Evolutionary conservation across 305 asterid genomes (phyloP).

Genomic region (Petunia hybrid): DNA sequence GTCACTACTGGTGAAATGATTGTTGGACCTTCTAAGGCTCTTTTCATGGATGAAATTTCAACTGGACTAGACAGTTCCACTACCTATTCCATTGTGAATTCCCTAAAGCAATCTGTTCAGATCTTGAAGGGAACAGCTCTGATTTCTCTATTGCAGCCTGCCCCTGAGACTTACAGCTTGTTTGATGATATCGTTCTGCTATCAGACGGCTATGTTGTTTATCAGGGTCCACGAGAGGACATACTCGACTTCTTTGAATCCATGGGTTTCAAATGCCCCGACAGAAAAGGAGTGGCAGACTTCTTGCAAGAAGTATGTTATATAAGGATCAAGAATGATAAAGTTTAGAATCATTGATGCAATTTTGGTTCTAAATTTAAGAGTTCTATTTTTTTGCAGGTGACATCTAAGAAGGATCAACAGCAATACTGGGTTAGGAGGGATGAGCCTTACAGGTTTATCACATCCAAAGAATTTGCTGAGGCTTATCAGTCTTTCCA

Average conservation of each 20-base stretch:
- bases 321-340: neutral
- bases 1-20: constrained; percentile 68
- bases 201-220: constrained; percentile 55
- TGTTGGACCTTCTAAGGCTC: constrained; percentile 58
- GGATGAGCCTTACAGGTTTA: constrained; percentile 27
- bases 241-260: constrained; percentile 51
- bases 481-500: constrained; percentile 37
- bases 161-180: constrained; percentile 57
- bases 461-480: constrained; percentile 30
- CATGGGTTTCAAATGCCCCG: constrained; percentile 58
- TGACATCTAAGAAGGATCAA: constrained; percentile 37
- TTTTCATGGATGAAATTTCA: constrained; percentile 62
- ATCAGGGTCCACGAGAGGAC: constrained; percentile 54
- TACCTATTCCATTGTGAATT: constrained; percentile 52
- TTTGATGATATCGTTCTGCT: constrained; percentile 55
- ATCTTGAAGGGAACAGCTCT: constrained; percentile 55
- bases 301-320: constrained; percentile 49
- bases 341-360: neutral
- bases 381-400: neutral
- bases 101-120: constrained; percentile 46
- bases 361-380: neutral
- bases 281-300: constrained; percentile 56
- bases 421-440: constrained; percentile 31
- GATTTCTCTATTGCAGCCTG: constrained; percentile 60
- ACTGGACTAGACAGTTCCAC: constrained; percentile 62